Conservation (phyloP, 192 early-diverging fungal species). For the Obelidium mucronatum region DNA sequence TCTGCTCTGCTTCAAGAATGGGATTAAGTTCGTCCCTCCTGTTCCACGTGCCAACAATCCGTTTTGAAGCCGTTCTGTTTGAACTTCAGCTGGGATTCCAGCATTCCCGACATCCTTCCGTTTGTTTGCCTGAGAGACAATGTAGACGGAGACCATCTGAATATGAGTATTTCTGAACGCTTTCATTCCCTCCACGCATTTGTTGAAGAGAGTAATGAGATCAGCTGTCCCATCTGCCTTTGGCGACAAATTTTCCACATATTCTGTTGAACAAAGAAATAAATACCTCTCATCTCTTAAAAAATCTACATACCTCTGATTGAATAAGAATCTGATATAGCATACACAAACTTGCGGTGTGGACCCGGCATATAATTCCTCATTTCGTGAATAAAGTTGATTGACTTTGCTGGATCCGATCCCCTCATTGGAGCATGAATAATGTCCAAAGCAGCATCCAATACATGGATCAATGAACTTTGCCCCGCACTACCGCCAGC, state of each 20-base stretch:
- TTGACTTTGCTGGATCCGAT: slow-evolving; percentile 47
- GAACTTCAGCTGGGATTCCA: slow-evolving; percentile 53
- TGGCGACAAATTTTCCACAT: slow-evolving; percentile 20
- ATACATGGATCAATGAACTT: slow-evolving; percentile 87
- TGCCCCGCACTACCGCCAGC: slow-evolving; percentile 96
- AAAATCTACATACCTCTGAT: slow-evolving; percentile 42
- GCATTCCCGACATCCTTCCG: slow-evolving; percentile 71
- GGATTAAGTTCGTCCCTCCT: slow-evolving; percentile 75
- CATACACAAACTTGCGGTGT: slow-evolving; percentile 85
- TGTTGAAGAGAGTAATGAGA: slow-evolving; percentile 79
- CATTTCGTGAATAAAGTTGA: slow-evolving; percentile 89
- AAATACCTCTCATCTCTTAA: too few species aligned
- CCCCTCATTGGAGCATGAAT: slow-evolving; percentile 62
- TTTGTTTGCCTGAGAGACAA: slow-evolving; percentile 80
- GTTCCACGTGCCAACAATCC: slow-evolving; percentile 48
- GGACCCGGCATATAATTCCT: slow-evolving; percentile 90
- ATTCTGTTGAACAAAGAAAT: too few species aligned
- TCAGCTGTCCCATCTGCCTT: slow-evolving; percentile 36
- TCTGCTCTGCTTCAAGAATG: slow-evolving; percentile 90
- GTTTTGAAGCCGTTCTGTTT: slow-evolving; percentile 35
- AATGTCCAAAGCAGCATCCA: slow-evolving; percentile 89
- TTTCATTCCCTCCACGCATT: slow-evolving; percentile 81
- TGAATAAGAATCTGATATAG: slow-evolving; percentile 45
- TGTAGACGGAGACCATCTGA: slow-evolving; percentile 90
- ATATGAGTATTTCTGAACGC: slow-evolving; percentile 91